Percentiles rank a stretch among this genome's conserved stretches.
These are phyloP conservation scores for Monilinia aucupariae DNA, from an alignment of 2,329 filamentous ascomycete genomes.

Conservation along the genomic window DNA sequence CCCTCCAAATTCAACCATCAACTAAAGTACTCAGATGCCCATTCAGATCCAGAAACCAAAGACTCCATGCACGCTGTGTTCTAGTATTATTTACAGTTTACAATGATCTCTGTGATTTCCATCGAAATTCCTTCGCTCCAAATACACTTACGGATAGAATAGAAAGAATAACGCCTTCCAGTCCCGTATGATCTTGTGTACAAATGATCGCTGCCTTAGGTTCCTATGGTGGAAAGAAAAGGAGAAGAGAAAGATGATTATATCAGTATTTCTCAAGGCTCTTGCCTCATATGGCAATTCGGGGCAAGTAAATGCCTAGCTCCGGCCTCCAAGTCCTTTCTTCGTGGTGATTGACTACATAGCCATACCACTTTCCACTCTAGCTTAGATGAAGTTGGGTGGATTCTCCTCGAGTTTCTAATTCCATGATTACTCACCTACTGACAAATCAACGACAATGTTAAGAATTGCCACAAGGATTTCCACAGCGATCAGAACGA, in stretches of 20 bases:
- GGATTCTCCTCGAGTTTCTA: not conserved
- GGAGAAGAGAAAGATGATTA: not conserved
- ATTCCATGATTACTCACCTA: constrained; percentile 39
- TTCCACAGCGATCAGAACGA: constrained; percentile 90
- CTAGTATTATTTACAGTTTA: not conserved
- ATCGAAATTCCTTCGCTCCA: not conserved
- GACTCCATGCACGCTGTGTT: too few relatives aligned
- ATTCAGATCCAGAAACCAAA: too few relatives aligned
- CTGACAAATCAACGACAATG: constrained; percentile 90
- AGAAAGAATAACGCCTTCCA: not conserved
- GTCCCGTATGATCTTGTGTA: not conserved
- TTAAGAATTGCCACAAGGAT: constrained; percentile 90
- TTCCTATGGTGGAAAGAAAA: not conserved
- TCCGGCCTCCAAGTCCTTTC: not conserved
- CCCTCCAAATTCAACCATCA: not conserved
- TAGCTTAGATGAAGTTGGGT: not conserved
- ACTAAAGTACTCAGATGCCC: too few relatives aligned
- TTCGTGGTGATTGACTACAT: not conserved
- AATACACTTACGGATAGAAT: not conserved
- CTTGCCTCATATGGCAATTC: not conserved
- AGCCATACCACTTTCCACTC: not conserved
- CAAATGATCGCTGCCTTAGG: not conserved
- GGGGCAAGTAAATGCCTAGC: too few relatives aligned
- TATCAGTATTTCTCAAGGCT: not conserved
- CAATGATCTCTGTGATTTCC: not conserved